phyloP scores from a whole-genome alignment of 2,329 filamentous ascomycete genomes.

The Colletotrichum theobromicola region DNA sequence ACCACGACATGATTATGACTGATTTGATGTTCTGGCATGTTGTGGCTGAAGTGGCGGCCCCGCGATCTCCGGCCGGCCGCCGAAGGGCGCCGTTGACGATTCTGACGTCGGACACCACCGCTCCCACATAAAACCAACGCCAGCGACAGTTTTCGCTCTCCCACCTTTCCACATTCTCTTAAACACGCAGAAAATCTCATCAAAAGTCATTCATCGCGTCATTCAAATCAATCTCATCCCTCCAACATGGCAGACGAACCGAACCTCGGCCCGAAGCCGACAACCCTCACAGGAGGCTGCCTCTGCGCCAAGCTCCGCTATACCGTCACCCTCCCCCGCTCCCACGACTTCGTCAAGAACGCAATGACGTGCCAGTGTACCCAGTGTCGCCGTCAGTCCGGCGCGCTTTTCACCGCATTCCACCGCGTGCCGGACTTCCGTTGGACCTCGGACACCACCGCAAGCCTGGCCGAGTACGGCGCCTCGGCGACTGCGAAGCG shows the following conservation, averaged over 20 bases:
- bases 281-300: slow-evolving; percentile 53
- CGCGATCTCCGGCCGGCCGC: background rate
- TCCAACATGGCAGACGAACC: background rate
- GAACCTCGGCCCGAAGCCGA: slow-evolving; percentile 27
- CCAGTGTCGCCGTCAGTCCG: slow-evolving; percentile 58
- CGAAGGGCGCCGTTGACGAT: slow-evolving; percentile 8
- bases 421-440: slow-evolving; percentile 44
- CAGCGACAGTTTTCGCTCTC: background rate
- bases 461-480: slow-evolving; percentile 42
- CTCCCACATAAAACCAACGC: background rate
- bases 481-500: slow-evolving; percentile 45
- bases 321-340: slow-evolving; percentile 47
- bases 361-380: slow-evolving; percentile 58
- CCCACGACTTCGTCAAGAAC: slow-evolving; percentile 50
- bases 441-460: slow-evolving; percentile 31
- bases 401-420: slow-evolving; percentile 47
- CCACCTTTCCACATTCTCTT: fast-evolving
- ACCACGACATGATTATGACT: background rate
- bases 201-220: background rate
- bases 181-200: fast-evolving
- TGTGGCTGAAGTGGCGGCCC: background rate
- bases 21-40: background rate
- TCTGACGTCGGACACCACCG: background rate
- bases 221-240: background rate
- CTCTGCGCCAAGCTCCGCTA: slow-evolving; percentile 57